Evolutionary conservation across 768 basidiomycete species (phyloP).

Genomic region (Ephemerocybe angulata): DNA sequence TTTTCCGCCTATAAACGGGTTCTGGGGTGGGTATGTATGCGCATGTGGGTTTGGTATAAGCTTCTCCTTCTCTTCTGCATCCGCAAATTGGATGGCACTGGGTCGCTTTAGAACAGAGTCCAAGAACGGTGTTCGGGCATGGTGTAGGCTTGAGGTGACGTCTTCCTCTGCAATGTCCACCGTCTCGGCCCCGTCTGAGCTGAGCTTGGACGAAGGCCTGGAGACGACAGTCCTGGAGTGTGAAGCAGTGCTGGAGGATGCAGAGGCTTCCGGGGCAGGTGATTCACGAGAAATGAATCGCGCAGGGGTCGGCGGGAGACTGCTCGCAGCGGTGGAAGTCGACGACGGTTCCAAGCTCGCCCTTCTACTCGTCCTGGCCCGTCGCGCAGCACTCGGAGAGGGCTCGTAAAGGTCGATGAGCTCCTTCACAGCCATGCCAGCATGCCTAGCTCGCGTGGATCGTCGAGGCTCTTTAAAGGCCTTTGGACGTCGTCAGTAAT

Average conservation of each 20-base stretch:
- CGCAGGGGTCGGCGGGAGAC: constrained; percentile 18
- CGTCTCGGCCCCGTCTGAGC: too few species aligned
- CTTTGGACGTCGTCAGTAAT: background rate
- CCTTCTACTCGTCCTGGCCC: background rate
- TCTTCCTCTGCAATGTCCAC: background rate
- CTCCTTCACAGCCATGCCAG: constrained; percentile 2
- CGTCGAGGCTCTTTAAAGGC: background rate
- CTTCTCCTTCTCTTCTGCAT: constrained; percentile 14
- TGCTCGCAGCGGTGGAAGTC: background rate
- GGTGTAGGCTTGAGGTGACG: background rate
- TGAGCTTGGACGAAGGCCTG: background rate
- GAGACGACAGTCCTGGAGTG: background rate
- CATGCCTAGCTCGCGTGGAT: background rate
- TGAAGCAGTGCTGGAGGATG: background rate
- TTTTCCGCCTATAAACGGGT: background rate
- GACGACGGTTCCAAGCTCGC: background rate
- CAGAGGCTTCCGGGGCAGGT: background rate
- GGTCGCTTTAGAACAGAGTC: background rate
- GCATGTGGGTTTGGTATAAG: too few species aligned
- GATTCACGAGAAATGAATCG: constrained; percentile 21
- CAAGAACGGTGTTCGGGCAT: background rate
- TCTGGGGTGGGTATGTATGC: constrained; percentile 21
- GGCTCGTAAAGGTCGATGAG: constrained; percentile 3
- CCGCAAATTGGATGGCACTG: constrained; percentile 8
- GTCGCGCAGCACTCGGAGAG: background rate